Conservation (phyloP, 75 land plant species). For the Sequoiadendron giganteum region DNA sequence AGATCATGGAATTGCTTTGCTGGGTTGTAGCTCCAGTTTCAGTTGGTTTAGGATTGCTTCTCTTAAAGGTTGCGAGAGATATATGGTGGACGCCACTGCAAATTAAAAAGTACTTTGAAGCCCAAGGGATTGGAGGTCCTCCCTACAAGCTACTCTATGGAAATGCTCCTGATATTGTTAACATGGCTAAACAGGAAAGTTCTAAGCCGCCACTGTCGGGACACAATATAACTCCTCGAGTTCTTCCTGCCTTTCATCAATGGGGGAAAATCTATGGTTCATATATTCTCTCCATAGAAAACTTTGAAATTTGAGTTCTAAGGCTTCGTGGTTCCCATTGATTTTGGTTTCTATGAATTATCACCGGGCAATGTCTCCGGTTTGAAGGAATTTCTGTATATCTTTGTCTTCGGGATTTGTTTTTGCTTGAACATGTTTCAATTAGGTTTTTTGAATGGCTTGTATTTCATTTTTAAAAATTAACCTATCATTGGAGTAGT, state of each 20-base stretch:
- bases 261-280: constrained; percentile 2
- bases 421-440: not conserved
- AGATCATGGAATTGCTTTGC: not conserved
- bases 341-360: not conserved
- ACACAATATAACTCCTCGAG: constrained; percentile 28
- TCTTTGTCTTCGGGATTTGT: not conserved
- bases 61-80: not conserved
- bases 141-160: not conserved
- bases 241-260: constrained; percentile 26
- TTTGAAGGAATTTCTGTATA: not conserved
- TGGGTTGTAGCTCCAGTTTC: not conserved
- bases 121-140: constrained; percentile 6
- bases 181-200: not conserved
- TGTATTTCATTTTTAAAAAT: not conserved
- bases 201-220: not conserved
- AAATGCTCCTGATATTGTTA: not conserved
- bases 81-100: constrained; percentile 8
- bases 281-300: not conserved
- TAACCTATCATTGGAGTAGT: not conserved
- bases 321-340: too few species aligned
- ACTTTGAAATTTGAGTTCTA: too few species aligned
- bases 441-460: not conserved
- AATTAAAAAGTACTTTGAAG: not conserved
- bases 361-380: not conserved
- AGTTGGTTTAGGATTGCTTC: not conserved